These are phyloP conservation scores for Penstemon newberryi DNA, from an alignment of 257 asterid species.

Conservation along the genomic window DNA sequence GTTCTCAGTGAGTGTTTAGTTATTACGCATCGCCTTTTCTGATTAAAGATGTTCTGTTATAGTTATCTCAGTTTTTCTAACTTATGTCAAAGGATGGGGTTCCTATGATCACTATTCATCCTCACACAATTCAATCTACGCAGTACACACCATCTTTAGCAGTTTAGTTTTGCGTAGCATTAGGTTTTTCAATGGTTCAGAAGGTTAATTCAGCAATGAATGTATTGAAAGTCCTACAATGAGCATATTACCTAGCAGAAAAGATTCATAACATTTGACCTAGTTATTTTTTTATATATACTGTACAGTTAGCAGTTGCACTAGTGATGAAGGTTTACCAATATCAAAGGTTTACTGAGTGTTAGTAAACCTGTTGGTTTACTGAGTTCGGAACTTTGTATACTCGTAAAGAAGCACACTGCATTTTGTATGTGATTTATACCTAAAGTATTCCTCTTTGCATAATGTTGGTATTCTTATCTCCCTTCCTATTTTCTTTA, in stretches of 20 bases:
- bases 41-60: neutral
- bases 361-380: neutral
- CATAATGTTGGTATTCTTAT: neutral
- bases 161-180: neutral
- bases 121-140: neutral
- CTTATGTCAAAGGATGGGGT: neutral
- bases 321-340: neutral
- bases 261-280: conserved; percentile 2
- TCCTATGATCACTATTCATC: neutral
- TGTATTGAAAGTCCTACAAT: neutral
- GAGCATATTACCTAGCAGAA: neutral
- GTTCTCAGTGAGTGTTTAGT: conserved; percentile 5
- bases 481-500: conserved; percentile 20
- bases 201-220: no score
- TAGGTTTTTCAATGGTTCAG: neutral
- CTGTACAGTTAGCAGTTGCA: neutral
- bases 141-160: neutral
- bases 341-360: conserved; percentile 9
- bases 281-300: neutral
- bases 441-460: neutral
- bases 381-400: conserved; percentile 9
- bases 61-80: neutral
- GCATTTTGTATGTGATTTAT: conserved; percentile 1
- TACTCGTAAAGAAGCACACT: neutral
- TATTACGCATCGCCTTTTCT: neutral